A percentile compares a stretch with the other conserved stretches of the same genome.
Evolutionary conservation across 257 asterid genomes (phyloP).

Genomic region (Buddleja alternifolia): DNA sequence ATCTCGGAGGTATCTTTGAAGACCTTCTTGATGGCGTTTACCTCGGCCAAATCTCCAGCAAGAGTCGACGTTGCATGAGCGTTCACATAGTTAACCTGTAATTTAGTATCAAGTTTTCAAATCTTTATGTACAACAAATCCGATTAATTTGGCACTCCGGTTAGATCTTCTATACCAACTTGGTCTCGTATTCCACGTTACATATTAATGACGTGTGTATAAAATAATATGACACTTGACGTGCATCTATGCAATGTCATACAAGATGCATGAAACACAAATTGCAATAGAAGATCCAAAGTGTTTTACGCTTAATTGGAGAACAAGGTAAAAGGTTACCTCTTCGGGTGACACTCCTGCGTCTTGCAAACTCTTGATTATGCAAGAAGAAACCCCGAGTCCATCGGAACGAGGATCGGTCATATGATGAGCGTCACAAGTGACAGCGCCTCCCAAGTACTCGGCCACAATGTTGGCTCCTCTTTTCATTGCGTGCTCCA

Average conservation of each 20-base stretch:
- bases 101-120: neutral
- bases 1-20: conserved; percentile 53
- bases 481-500: conserved; percentile 54
- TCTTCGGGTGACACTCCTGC: conserved; percentile 71
- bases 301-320: neutral
- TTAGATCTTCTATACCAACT: too few species aligned
- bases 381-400: conserved; percentile 55
- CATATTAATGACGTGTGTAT: too few species aligned
- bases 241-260: too few species aligned
- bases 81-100: conserved; percentile 59
- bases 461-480: conserved; percentile 52
- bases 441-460: conserved; percentile 59
- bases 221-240: too few species aligned
- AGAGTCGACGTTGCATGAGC: conserved; percentile 66
- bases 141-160: neutral
- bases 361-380: conserved; percentile 44
- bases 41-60: conserved; percentile 63
- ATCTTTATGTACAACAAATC: neutral
- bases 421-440: conserved; percentile 61
- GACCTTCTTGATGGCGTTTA: conserved; percentile 53
- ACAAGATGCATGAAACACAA: too few species aligned
- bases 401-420: conserved; percentile 52
- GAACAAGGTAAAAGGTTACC: conserved; percentile 33
- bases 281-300: too few species aligned
- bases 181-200: too few species aligned